phyloP scores from a whole-genome alignment of 2,329 filamentous ascomycete genomes.

The Ceratocystis huliohia region DNA sequence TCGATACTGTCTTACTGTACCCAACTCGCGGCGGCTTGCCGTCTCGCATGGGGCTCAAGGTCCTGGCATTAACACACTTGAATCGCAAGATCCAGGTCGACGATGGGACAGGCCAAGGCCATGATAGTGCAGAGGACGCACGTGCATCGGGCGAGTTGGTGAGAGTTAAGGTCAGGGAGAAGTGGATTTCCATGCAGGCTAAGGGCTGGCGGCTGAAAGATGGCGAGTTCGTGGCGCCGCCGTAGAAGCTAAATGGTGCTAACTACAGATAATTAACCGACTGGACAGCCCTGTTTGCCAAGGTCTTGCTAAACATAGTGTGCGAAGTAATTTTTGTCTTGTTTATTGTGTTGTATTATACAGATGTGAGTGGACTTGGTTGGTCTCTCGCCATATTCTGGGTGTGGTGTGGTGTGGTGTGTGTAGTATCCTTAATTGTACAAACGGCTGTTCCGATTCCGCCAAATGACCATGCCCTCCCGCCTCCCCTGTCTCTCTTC shows the following conservation, averaged over 20 bases:
- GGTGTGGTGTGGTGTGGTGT: conserved; percentile 14
- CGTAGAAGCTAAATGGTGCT: neutral
- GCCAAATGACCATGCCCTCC: neutral
- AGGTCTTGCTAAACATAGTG: neutral
- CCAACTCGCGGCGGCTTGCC: conserved; percentile 69
- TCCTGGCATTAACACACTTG: conserved; percentile 56
- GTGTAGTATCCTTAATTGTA: conserved; percentile 17
- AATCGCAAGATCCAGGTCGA: conserved; percentile 68
- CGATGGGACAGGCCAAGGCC: conserved; percentile 34
- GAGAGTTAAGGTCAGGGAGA: conserved; percentile 52
- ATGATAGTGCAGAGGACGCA: conserved; percentile 89
- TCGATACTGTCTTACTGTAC: conserved; percentile 77
- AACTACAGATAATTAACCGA: neutral
- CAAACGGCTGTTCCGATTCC: conserved; percentile 12
- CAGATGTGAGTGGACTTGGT: conserved; percentile 19
- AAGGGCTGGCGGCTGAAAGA: conserved; percentile 54
- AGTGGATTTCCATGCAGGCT: conserved; percentile 55
- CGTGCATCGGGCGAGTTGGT: conserved; percentile 79
- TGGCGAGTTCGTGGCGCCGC: conserved; percentile 35
- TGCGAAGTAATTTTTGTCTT: neutral
- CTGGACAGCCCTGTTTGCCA: neutral
- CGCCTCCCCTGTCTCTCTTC: neutral
- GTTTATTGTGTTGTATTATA: conserved; percentile 19
- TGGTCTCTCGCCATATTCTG: conserved; percentile 19
- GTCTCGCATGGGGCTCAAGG: conserved; percentile 62